phyloP scores from a whole-genome alignment of 1,284 basidiomycete genomes.

The Papiliotrema fonsecae region DNA sequence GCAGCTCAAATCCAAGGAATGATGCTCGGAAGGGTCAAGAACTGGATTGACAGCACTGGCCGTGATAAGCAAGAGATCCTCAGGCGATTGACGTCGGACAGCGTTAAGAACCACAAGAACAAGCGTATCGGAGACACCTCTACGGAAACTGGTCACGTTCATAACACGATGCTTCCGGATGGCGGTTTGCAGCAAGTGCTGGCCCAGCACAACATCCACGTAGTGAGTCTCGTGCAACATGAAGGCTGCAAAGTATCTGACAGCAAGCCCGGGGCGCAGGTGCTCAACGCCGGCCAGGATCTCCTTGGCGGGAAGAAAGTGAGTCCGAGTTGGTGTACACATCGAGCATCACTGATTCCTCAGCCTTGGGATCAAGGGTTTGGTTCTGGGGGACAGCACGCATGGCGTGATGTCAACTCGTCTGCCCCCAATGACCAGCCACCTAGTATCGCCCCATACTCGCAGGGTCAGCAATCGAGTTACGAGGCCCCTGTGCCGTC shows the following conservation, averaged over 20 bases:
- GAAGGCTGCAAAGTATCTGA: constrained; percentile 9
- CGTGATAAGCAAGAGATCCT: constrained; percentile 56
- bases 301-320: constrained; percentile 44
- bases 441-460: constrained; percentile 7
- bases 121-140: constrained; percentile 53
- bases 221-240: constrained; percentile 31
- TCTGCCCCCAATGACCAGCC: constrained; percentile 9
- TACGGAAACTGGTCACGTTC: constrained; percentile 35
- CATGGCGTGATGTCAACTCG: constrained; percentile 40
- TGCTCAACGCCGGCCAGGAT: constrained; percentile 46
- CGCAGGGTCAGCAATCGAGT: constrained; percentile 5
- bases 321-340: constrained; percentile 7
- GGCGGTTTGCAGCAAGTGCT: constrained; percentile 46
- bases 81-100: constrained; percentile 59
- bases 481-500: constrained; percentile 7
- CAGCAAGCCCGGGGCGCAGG: constrained; percentile 33
- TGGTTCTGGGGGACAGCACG: constrained; percentile 41
- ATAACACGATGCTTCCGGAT: constrained; percentile 37
- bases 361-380: constrained; percentile 47
- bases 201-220: constrained; percentile 44
- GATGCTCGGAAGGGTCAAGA: constrained; percentile 57
- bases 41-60: constrained; percentile 58
- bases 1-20: constrained; percentile 70
- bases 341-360: constrained; percentile 1
- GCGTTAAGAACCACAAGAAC: constrained; percentile 69